Evolutionary conservation across 805 yeast species (phyloP).

Genomic region (Ogataea pignaliae): DNA sequence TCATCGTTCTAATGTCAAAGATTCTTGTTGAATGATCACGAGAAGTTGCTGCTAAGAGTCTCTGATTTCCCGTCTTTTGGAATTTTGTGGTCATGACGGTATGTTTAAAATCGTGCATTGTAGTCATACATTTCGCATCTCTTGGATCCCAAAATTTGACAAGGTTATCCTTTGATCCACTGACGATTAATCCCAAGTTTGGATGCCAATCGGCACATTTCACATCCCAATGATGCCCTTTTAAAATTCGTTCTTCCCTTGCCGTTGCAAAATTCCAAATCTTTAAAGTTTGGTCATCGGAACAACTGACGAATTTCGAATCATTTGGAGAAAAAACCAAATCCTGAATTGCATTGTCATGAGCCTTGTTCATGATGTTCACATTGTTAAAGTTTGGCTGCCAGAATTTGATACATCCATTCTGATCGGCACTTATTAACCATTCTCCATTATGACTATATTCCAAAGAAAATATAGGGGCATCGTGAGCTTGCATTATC

Average conservation of each 20-base stretch:
- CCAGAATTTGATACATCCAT: conserved; percentile 91
- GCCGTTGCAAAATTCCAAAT: conserved; percentile 94
- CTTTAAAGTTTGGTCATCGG: conserved; percentile 87
- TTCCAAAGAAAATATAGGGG: conserved; percentile 71
- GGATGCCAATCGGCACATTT: conserved; percentile 98
- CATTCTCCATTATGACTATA: conserved; percentile 92
- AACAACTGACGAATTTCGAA: conserved; percentile 85
- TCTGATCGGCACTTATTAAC: conserved; percentile 91
- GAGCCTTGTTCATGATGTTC: conserved; percentile 66
- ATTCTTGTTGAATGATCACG: conserved; percentile 85
- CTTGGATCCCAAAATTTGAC: conserved; percentile 97
- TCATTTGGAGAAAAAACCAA: conserved; percentile 88
- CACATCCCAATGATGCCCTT: conserved; percentile 99
- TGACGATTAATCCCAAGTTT: conserved; percentile 73
- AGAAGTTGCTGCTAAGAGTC: conserved; percentile 78
- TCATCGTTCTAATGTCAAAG: conserved; percentile 84
- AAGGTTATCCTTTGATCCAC: conserved; percentile 94
- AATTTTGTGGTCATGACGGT: conserved; percentile 84
- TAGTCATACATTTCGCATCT: conserved; percentile 63
- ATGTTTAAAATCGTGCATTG: conserved; percentile 89
- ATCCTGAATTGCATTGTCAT: conserved; percentile 79
- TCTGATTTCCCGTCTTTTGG: conserved; percentile 64
- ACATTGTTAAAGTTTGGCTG: conserved; percentile 97
- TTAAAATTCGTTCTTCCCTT: conserved; percentile 68
- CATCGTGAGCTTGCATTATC: conserved; percentile 97